phyloP scores from a whole-genome alignment of 2,329 filamentous ascomycete species.

The Curvularia spicifera region DNA sequence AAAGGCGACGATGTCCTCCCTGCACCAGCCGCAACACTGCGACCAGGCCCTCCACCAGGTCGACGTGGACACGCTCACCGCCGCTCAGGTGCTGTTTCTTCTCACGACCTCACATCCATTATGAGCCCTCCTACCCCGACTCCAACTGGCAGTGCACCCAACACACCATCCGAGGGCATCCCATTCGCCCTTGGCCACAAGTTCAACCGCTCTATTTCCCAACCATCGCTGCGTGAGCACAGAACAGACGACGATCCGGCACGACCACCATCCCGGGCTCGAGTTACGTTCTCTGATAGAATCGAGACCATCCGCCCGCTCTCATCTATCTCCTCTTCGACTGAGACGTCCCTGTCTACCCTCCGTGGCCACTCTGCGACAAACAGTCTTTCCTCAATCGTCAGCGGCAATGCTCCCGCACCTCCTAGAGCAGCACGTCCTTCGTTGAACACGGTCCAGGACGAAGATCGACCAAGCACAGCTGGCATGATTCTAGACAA shows the following conservation, averaged over 20 bases:
- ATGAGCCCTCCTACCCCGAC: slow-evolving; percentile 62
- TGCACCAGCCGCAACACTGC: slow-evolving; percentile 58
- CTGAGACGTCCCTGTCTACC: slow-evolving; percentile 75
- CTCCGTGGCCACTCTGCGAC: slow-evolving; percentile 75
- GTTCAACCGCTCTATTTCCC: slow-evolving; percentile 49
- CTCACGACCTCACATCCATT: slow-evolving; percentile 77
- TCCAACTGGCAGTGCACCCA: slow-evolving; percentile 68
- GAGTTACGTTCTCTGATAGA: slow-evolving; percentile 84
- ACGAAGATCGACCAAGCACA: slow-evolving; percentile 66
- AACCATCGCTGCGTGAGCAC: slow-evolving; percentile 45
- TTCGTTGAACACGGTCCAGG: slow-evolving; percentile 51
- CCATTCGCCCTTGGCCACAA: slow-evolving; percentile 44
- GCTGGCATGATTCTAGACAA: slow-evolving; percentile 72
- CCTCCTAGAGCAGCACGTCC: slow-evolving; percentile 52
- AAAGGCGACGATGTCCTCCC: slow-evolving; percentile 67
- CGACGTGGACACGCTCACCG: slow-evolving; percentile 79
- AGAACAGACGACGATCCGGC: slow-evolving; percentile 35
- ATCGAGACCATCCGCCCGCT: slow-evolving; percentile 84
- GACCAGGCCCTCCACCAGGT: slow-evolving; percentile 57
- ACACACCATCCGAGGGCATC: slow-evolving; percentile 63
- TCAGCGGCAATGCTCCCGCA: slow-evolving; percentile 63
- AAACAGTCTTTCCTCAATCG: slow-evolving; percentile 79
- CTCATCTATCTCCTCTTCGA: slow-evolving; percentile 84
- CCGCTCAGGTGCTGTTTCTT: slow-evolving; percentile 81
- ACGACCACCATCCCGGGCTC: slow-evolving; percentile 60